Conservation (phyloP, 1,139 yeast genomes). For the Lodderomyces parapsilosis region DNA sequence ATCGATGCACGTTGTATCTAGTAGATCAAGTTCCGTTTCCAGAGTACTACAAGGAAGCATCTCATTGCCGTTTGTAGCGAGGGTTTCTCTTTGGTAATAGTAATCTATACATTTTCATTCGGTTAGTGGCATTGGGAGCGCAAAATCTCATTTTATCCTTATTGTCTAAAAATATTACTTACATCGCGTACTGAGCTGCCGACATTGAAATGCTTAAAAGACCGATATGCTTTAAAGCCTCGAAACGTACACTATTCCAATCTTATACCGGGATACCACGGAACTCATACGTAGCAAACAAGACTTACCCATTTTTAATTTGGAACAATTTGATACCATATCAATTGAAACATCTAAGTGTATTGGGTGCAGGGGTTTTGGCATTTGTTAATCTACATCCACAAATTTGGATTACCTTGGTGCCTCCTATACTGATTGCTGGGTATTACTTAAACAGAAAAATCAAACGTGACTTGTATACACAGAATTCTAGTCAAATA, state of each 20-base stretch:
- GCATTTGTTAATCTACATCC: slow-evolving; percentile 39
- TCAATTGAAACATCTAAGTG: slow-evolving; percentile 29
- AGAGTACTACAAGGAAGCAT: too few species aligned
- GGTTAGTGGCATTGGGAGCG: too few species aligned
- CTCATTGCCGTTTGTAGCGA: too few species aligned
- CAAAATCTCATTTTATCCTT: too few species aligned
- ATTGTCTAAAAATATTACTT: too few species aligned
- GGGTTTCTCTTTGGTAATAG: too few species aligned
- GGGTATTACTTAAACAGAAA: slow-evolving; percentile 24
- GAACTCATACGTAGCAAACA: slow-evolving; percentile 29
- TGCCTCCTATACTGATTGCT: slow-evolving; percentile 35
- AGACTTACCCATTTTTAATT: slow-evolving; percentile 22
- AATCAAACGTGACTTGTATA: slow-evolving; percentile 16
- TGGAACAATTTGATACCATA: slow-evolving; percentile 32
- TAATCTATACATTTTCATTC: too few species aligned
- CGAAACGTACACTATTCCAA: slow-evolving; percentile 3
- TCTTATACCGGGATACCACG: slow-evolving; percentile 26
- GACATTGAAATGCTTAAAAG: not conserved
- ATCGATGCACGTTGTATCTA: too few species aligned
- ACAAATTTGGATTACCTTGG: slow-evolving; percentile 31
- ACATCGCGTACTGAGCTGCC: too few species aligned
- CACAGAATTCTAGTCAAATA: not conserved
- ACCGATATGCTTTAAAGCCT: not conserved
- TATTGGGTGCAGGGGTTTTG: slow-evolving; percentile 25
- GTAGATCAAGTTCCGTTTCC: too few species aligned